phyloP scores from a whole-genome alignment of 192 early-diverging fungal genomes.

The Linnemannia hyalina region DNA sequence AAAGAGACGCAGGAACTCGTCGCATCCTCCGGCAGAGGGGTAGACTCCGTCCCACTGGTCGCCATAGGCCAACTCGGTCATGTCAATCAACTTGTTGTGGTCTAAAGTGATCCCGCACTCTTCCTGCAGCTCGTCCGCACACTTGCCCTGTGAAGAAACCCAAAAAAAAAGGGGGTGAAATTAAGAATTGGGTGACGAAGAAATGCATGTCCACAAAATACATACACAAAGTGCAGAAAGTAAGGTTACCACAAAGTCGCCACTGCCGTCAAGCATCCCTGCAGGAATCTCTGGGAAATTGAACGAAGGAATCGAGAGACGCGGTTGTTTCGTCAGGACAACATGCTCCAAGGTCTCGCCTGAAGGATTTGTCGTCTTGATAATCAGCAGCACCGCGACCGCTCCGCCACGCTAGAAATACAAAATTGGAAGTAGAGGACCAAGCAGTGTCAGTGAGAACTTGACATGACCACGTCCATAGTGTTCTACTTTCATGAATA shows the following conservation, averaged over 20 bases:
- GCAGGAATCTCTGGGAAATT: constrained; percentile 84
- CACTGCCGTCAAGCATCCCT: constrained; percentile 82
- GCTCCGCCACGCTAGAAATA: constrained; percentile 75
- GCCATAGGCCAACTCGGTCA: constrained; percentile 71
- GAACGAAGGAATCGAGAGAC: constrained; percentile 73
- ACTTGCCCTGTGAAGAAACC: constrained; percentile 63
- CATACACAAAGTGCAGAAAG: not conserved
- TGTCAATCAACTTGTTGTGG: constrained; percentile 70
- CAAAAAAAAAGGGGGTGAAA: not conserved
- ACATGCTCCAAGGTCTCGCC: constrained; percentile 61
- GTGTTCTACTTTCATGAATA: too few species aligned
- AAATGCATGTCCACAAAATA: not conserved
- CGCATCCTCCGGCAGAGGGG: constrained; percentile 84
- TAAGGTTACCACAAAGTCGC: constrained; percentile 68
- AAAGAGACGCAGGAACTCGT: constrained; percentile 83
- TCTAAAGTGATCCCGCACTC: constrained; percentile 83
- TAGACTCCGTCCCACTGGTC: constrained; percentile 67
- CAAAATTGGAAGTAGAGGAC: not conserved
- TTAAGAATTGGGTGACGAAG: not conserved
- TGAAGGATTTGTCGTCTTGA: constrained; percentile 55
- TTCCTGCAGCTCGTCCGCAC: constrained; percentile 84
- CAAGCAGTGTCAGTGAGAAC: too few species aligned
- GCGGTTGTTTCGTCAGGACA: constrained; percentile 81
- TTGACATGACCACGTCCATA: not conserved
- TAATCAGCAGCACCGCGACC: constrained; percentile 77